Conservation (phyloP, 108 stramenopile species). For the Poteriospumella lacustris region DNA sequence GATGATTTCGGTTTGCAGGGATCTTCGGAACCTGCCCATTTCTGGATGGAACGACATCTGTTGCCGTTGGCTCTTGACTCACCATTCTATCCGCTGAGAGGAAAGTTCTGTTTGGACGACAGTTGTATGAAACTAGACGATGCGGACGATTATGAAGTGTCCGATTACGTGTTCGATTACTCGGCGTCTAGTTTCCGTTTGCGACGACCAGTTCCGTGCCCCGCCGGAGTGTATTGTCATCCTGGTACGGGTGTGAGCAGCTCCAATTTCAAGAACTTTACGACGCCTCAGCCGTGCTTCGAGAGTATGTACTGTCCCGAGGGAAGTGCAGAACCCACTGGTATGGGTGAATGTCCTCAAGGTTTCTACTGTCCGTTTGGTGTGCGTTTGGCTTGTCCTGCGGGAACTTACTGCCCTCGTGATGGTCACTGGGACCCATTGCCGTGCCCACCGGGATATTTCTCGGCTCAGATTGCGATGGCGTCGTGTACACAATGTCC, state of each 20-base stretch:
- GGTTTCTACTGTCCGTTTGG: conserved; percentile 61
- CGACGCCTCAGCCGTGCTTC: conserved; percentile 58
- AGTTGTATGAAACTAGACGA: conserved; percentile 61
- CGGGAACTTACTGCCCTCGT: conserved; percentile 58
- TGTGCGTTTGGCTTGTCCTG: conserved; percentile 46
- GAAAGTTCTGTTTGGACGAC: conserved; percentile 61
- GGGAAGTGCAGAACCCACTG: conserved; percentile 50
- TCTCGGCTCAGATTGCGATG: conserved; percentile 53
- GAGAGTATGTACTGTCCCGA: conserved; percentile 64
- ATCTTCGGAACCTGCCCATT: conserved; percentile 35
- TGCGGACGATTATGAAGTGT: conserved; percentile 51
- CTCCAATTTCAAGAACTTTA: conserved; percentile 43
- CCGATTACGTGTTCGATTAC: conserved; percentile 65
- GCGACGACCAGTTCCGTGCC: conserved; percentile 52
- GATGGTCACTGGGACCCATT: conserved; percentile 49
- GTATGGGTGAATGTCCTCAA: conserved; percentile 48
- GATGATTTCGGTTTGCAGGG: conserved; percentile 58
- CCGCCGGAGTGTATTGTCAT: conserved; percentile 56
- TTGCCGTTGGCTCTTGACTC: conserved; percentile 46
- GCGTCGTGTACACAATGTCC: conserved; percentile 50
- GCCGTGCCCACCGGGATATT: conserved; percentile 55
- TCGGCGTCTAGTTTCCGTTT: conserved; percentile 30
- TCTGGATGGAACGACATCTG: conserved; percentile 58
- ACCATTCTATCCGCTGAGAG: conserved; percentile 48
- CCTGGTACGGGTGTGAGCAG: conserved; percentile 48